Evolutionary conservation across 805 yeast species (phyloP).

Genomic region (Wickerhamiella australiensis): DNA sequence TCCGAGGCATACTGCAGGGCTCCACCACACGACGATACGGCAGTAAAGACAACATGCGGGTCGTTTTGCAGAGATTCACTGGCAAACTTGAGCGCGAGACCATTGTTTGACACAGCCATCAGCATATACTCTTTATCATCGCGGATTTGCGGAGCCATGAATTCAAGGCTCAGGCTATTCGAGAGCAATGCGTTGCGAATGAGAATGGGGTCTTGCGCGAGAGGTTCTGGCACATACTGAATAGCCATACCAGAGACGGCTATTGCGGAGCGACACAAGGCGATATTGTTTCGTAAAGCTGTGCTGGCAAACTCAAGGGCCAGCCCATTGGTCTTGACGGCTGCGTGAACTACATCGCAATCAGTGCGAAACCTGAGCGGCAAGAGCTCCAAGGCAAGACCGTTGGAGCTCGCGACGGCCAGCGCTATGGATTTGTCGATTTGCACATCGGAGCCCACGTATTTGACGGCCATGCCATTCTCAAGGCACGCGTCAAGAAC

Average conservation of each 20-base stretch:
- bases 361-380: not conserved
- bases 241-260: not conserved
- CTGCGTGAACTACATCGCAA: not conserved
- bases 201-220: not conserved
- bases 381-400: not conserved
- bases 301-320: not conserved
- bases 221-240: not conserved
- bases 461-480: not conserved
- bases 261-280: not conserved
- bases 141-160: not conserved
- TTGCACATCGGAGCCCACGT: not conserved
- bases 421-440: not conserved
- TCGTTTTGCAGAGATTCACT: not conserved
- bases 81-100: not conserved
- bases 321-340: not conserved
- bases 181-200: not conserved
- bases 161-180: not conserved
- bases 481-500: not conserved
- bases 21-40: not conserved
- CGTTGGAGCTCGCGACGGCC: slow-evolving; percentile 1
- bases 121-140: not conserved
- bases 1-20: not conserved
- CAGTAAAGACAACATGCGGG: not conserved
- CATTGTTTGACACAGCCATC: not conserved
- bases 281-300: not conserved